phyloP scores from a whole-genome alignment of 345 rosid species.

The Citrus unshiu region DNA sequence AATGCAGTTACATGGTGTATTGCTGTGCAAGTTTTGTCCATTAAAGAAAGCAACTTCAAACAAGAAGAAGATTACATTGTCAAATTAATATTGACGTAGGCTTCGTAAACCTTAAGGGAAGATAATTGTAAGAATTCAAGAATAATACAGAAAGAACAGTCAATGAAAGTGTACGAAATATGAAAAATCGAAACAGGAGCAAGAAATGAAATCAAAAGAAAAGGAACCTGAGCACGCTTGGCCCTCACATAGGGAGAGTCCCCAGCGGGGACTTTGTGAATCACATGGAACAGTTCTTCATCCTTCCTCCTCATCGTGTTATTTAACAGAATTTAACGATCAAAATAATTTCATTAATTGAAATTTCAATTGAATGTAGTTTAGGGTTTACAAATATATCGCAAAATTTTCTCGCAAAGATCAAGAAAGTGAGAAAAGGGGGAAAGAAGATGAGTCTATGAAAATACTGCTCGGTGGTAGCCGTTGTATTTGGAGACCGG shows the following conservation, averaged over 20 bases:
- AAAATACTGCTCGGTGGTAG: not conserved
- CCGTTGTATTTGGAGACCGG: not conserved
- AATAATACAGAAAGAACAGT: not conserved
- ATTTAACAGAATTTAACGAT: not conserved
- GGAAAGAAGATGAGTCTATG: not conserved
- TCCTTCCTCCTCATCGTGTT: conserved; percentile 26
- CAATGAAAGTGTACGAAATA: not conserved
- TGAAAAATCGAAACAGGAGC: not conserved
- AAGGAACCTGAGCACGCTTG: conserved; percentile 62
- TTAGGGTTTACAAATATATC: not conserved
- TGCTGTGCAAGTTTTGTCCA: not conserved
- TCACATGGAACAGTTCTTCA: conserved; percentile 47
- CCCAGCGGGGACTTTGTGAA: conserved; percentile 71
- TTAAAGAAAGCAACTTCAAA: not conserved
- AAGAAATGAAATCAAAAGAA: not conserved
- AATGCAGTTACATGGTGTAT: not conserved
- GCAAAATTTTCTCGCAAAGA: not conserved
- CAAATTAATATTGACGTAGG: not conserved
- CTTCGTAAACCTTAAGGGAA: not conserved
- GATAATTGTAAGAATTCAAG: not conserved
- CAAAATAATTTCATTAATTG: not conserved
- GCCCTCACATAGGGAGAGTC: conserved; percentile 83
- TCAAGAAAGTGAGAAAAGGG: not conserved
- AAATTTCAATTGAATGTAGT: not conserved
- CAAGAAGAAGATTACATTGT: not conserved